Conservation (phyloP, 2,329 filamentous ascomycete species). For the Claviceps arundinis region DNA sequence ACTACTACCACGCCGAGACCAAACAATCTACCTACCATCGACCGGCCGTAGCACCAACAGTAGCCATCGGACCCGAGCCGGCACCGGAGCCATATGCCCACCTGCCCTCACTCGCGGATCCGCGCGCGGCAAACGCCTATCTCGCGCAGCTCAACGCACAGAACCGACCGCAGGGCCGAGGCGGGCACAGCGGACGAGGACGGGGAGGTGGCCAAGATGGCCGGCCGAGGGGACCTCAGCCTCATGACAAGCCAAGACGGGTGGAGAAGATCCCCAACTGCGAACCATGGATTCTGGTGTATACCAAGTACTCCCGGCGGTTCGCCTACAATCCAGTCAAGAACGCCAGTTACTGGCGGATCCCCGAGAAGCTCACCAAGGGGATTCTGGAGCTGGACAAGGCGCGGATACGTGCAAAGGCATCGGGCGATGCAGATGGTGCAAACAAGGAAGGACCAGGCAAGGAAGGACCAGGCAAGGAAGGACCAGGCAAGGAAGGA, state of each 20-base stretch:
- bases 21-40: slow-evolving; percentile 80
- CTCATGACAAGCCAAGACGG: slow-evolving; percentile 66
- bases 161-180: slow-evolving; percentile 22
- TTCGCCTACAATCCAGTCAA: slow-evolving; percentile 85
- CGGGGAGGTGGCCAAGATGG: slow-evolving; percentile 34
- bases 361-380: slow-evolving; percentile 74
- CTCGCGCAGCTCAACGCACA: slow-evolving; percentile 38
- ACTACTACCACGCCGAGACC: slow-evolving; percentile 74
- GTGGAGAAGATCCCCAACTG: slow-evolving; percentile 68
- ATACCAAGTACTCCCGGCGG: slow-evolving; percentile 74
- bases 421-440: slow-evolving; percentile 14
- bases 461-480: not conserved
- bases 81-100: slow-evolving; percentile 17
- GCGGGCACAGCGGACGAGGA: slow-evolving; percentile 23
- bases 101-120: slow-evolving; percentile 34
- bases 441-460: slow-evolving; percentile 1
- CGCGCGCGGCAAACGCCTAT: slow-evolving; percentile 45
- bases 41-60: slow-evolving; percentile 26
- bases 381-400: slow-evolving; percentile 63
- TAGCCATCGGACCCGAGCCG: slow-evolving; percentile 15
- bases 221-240: slow-evolving; percentile 48
- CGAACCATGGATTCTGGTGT: slow-evolving; percentile 83
- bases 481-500: not conserved
- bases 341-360: slow-evolving; percentile 87
- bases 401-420: slow-evolving; percentile 51